These are phyloP conservation scores for Linum tenue DNA, from an alignment of 345 rosid genomes.

Conservation along the genomic window DNA sequence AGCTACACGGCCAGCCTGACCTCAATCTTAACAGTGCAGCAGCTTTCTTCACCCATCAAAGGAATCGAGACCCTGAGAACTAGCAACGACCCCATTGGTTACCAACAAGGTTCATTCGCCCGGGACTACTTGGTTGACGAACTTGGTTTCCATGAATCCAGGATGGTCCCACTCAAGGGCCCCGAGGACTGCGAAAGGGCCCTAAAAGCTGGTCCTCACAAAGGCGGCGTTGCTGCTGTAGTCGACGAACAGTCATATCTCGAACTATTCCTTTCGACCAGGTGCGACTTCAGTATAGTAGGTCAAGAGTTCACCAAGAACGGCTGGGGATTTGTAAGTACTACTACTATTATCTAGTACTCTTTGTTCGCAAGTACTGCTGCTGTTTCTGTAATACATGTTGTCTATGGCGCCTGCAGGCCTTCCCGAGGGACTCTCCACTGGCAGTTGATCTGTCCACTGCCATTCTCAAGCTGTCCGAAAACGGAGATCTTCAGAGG, in stretches of 20 bases:
- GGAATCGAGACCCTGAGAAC: constrained; percentile 55
- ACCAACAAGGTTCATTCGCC: constrained; percentile 68
- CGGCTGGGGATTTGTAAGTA: constrained; percentile 96
- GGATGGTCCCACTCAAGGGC: constrained; percentile 53
- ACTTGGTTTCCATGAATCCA: constrained; percentile 45
- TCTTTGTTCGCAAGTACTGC: neutral
- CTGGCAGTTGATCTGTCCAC: constrained; percentile 69
- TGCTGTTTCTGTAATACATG: neutral
- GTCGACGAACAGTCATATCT: constrained; percentile 71
- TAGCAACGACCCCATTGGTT: constrained; percentile 61
- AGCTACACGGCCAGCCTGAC: constrained; percentile 91
- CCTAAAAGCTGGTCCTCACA: constrained; percentile 57
- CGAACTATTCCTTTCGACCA: constrained; percentile 77
- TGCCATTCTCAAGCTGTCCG: constrained; percentile 63
- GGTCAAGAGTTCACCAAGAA: constrained; percentile 71
- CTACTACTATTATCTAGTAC: neutral
- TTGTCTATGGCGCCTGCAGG: constrained; percentile 25
- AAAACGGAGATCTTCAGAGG: constrained; percentile 74
- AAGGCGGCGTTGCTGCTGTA: constrained; percentile 75
- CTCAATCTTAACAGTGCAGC: constrained; percentile 80
- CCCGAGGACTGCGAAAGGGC: constrained; percentile 58
- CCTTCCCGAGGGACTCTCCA: constrained; percentile 76
- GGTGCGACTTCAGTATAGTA: constrained; percentile 73
- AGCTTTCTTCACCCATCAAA: constrained; percentile 61
- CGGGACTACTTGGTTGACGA: constrained; percentile 54